These are phyloP conservation scores for Cadophora sp. DNA, from an alignment of 2,329 filamentous ascomycete species.

Conservation along the genomic window DNA sequence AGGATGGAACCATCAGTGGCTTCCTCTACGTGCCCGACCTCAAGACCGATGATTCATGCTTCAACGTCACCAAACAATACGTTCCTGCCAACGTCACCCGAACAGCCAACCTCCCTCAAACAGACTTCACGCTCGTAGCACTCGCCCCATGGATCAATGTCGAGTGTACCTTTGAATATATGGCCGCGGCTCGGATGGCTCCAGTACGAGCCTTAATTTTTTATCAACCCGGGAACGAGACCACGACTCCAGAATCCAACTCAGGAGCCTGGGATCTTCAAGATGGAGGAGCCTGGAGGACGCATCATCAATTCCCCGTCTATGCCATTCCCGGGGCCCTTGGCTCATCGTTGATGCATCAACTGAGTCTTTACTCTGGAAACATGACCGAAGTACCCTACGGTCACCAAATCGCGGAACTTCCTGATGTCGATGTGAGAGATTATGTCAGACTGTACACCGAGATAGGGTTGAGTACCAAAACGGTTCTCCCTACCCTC, in stretches of 20 bases:
- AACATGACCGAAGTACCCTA: slow-evolving; percentile 69
- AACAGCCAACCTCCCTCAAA: slow-evolving; percentile 68
- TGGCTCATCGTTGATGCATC: slow-evolving; percentile 72
- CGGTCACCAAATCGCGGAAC: slow-evolving; percentile 59
- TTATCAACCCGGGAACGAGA: slow-evolving; percentile 63
- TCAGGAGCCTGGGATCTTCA: slow-evolving; percentile 74
- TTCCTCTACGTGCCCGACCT: slow-evolving; percentile 87
- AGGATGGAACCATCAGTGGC: slow-evolving; percentile 70
- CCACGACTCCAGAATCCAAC: slow-evolving; percentile 68
- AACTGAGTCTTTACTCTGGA: slow-evolving; percentile 79
- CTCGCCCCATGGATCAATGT: slow-evolving; percentile 85
- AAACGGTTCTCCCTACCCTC: slow-evolving; percentile 66
- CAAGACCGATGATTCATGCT: slow-evolving; percentile 63
- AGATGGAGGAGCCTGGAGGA: slow-evolving; percentile 75
- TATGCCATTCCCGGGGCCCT: slow-evolving; percentile 78
- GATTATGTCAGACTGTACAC: slow-evolving; percentile 69
- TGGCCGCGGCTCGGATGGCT: slow-evolving; percentile 64
- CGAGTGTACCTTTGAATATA: slow-evolving; percentile 75
- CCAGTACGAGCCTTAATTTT: slow-evolving; percentile 69
- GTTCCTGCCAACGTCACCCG: slow-evolving; percentile 80
- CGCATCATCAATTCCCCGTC: slow-evolving; percentile 75
- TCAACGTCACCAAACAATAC: slow-evolving; percentile 64
- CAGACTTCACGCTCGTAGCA: slow-evolving; percentile 77
- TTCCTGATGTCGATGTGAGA: slow-evolving; percentile 60
- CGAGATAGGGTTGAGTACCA: slow-evolving; percentile 55